Base-by-base conservation (phyloP, 164 flowering plant species). In the Annona squamosa region DNA sequence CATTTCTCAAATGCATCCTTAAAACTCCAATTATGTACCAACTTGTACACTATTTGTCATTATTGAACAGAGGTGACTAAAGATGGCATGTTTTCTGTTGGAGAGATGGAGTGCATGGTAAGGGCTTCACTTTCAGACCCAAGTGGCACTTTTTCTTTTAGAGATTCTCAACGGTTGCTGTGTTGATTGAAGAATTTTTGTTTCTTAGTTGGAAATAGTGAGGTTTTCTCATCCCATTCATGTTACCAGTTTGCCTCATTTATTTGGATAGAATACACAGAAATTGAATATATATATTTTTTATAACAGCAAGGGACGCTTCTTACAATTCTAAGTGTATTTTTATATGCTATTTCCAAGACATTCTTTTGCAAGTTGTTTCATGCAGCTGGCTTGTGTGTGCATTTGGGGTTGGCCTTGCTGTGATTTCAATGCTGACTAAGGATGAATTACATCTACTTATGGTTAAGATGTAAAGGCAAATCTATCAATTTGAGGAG, bases 41-140 rank as follows among this genome's bases (percentile, higher is more conserved):
- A 13, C 45, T 62, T 41, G 41, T n/a, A 3, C 48, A 18, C 48
- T 59, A 26, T 69, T 71, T 47, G 48, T 63, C n/a, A 37, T 26
- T 26, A 26, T 26, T 78, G 46, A 83, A 85, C 97, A 96, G 99
- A 96, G 78, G 97, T 96, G 70, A 96, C 99, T 43, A 90, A 91
- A 81, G 99, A 96, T 80, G 98, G 99, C 13, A 45, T 96, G 79
- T 96, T 96, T 78, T 93, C 99, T 81, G 99, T 96, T 79, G 99
- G 99, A 71, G 99, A 96, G 86, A 96, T 96, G 99, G 99, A 96
- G 78, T 96, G 99, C 88, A 96, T 96, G 99, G 99, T 96, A 72
- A 84, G 93, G 77, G 13, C 48, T 73, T 10, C 16, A 7, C 45
- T 46, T 17, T 46, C 4, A 3, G 56, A 68, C 46, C 6, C 46